Base-by-base conservation (phyloP, 2,329 filamentous ascomycete genomes). In the Arthroderma uncinatum region DNA sequence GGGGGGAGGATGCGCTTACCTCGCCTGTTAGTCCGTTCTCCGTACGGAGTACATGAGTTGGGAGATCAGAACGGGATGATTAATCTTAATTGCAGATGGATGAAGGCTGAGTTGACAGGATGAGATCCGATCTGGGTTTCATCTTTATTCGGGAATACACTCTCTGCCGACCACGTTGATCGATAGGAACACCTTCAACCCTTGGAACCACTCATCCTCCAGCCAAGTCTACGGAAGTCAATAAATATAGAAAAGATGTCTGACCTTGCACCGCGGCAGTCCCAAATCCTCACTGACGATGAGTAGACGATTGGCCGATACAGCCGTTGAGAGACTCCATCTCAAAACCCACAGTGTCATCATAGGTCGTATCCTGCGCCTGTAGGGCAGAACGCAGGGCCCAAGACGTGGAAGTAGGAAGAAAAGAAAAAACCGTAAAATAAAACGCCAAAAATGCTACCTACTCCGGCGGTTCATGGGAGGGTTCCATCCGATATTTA, bases 401-500 rank as follows among this genome's bases (percentile, higher is more conserved):
- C 19, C 14, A 40, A 40, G 37, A n/a, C 37, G 19, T 40, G 21
- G 12, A 48, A 23, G 21, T 8, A 48, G 25, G 28, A 21, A 21
- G 14, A 48, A 21, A 10, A 21, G 21, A 48, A 28, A 48, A 21
- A 30, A 48, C n/a, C n/a, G n/a, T n/a, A 21, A 48, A 48, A 48
- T n/a, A 25, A 48, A 8, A 30, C 21, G 44, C 44, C 25, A 48
- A 30, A 48, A 48, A 48, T 48, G 44, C 44, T 48, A 48, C 44
- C 10, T 48, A 12, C 44, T 48, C 23, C 28, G 10, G 44, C 21
- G 44, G 44, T 48, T 30, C 44, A 48, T 48, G 16, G 50, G 28
- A 53, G 50, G 50, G 50, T 53, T 34, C 50, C 50, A 53, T 53
- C 50, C 30, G 25, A 21, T 21, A 28, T 53, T 53, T 37, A 37